Evolutionary conservation across 331 rosid genomes (phyloP).

Genomic region (Quercus lobata): DNA sequence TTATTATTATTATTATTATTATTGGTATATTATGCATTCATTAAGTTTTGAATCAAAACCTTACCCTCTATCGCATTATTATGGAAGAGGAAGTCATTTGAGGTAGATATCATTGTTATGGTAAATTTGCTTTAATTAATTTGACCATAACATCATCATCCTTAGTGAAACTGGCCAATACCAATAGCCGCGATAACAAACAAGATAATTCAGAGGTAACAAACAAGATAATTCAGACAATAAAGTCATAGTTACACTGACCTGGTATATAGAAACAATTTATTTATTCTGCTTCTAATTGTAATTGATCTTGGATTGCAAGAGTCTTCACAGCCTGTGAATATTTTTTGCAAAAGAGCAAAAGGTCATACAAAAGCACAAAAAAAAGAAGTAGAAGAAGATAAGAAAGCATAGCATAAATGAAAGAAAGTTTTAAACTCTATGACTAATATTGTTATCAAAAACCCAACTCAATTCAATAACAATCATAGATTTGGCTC

Average conservation of each 20-base stretch:
- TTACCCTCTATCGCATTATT: too few relatives aligned
- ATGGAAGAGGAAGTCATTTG: too few relatives aligned
- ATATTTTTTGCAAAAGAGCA: background rate
- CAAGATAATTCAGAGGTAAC: too few relatives aligned
- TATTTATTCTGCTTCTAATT: conserved; percentile 76
- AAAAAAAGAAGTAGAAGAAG: too few relatives aligned
- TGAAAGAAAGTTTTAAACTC: background rate
- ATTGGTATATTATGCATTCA: too few relatives aligned
- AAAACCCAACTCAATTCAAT: background rate
- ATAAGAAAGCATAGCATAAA: background rate
- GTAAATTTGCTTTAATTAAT: too few relatives aligned
- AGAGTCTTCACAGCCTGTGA: conserved; percentile 61
- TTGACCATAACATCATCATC: background rate
- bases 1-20: too few relatives aligned
- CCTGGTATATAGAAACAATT: conserved; percentile 87
- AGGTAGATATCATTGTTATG: too few relatives aligned
- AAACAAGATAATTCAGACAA: background rate
- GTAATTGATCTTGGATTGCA: conserved; percentile 70
- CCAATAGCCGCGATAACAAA: too few relatives aligned
- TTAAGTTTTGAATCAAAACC: too few relatives aligned
- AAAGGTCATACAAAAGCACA: background rate
- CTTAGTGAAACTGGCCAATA: background rate
- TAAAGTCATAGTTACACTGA: conserved; percentile 10
- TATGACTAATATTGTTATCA: background rate
- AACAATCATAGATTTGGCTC: background rate